These are phyloP conservation scores for Viola pubescens DNA, from an alignment of 441 rosid species.

Conservation along the genomic window DNA sequence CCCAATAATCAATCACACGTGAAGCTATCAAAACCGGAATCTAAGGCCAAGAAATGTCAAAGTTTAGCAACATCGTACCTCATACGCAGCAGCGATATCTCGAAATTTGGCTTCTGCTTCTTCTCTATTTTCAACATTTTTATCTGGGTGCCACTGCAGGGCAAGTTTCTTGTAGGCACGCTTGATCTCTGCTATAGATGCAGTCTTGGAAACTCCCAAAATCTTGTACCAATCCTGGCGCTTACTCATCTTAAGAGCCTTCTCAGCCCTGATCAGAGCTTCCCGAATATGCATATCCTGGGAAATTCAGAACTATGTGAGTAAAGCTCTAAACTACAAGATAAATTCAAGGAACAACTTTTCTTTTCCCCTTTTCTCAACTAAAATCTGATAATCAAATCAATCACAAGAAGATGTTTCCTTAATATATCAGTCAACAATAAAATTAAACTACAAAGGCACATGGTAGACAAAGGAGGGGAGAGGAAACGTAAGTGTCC, in stretches of 20 bases:
- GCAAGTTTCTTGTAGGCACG: constrained; percentile 95
- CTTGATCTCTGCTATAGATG: constrained; percentile 75
- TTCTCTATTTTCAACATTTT: constrained; percentile 83
- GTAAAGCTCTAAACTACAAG: background rate
- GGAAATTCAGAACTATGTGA: background rate
- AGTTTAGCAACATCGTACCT: constrained; percentile 33
- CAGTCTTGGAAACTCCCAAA: constrained; percentile 70
- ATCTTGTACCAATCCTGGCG: constrained; percentile 96
- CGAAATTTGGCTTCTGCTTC: constrained; percentile 84
- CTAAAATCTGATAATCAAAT: background rate
- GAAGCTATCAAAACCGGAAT: too few species aligned
- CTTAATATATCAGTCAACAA: background rate
- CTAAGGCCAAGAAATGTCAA: background rate
- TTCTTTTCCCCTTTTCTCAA: background rate
- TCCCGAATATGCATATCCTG: constrained; percentile 84
- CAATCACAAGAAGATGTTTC: background rate
- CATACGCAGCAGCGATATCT: constrained; percentile 94
- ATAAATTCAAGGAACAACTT: background rate
- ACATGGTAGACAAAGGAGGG: background rate
- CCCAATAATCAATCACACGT: too few species aligned
- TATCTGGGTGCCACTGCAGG: constrained; percentile 96
- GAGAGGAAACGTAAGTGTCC: background rate
- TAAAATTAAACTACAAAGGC: background rate
- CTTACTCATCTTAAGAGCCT: constrained; percentile 91
- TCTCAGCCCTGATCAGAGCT: constrained; percentile 76